Evolutionary conservation across 2,329 filamentous ascomycete species (phyloP).

Genomic region (Drechmeria coniospora): DNA sequence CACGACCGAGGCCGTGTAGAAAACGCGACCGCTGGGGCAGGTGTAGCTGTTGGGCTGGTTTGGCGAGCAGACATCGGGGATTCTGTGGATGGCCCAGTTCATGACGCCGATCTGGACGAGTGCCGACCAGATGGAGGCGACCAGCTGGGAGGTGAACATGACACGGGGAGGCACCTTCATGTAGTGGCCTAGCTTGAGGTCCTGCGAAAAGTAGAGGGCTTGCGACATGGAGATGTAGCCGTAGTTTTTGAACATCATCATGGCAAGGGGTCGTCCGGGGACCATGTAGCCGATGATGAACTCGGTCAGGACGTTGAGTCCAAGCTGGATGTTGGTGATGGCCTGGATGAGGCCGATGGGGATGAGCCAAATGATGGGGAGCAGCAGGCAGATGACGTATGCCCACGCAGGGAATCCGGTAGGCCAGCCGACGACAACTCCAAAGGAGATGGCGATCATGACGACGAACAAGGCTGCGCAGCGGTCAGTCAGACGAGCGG

Average conservation of each 20-base stretch:
- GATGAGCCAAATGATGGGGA: slow-evolving; percentile 43
- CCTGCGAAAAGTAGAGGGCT: slow-evolving; percentile 48
- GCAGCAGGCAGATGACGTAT: slow-evolving; percentile 38
- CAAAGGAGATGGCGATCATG: slow-evolving; percentile 40
- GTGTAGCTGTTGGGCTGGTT: slow-evolving; percentile 40
- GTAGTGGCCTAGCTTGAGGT: slow-evolving; percentile 54
- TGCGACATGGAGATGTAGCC: slow-evolving; percentile 54
- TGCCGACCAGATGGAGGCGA: slow-evolving; percentile 45
- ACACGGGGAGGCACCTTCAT: slow-evolving; percentile 49
- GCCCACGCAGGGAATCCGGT: slow-evolving; percentile 44
- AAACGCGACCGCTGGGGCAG: slow-evolving; percentile 37
- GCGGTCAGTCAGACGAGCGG: background rate
- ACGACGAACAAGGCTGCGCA: slow-evolving; percentile 27
- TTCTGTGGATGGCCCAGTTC: slow-evolving; percentile 49
- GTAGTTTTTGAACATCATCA: slow-evolving; percentile 70
- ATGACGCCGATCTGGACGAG: slow-evolving; percentile 48
- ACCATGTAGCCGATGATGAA: slow-evolving; percentile 61
- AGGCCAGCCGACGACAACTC: slow-evolving; percentile 37
- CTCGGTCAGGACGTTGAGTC: slow-evolving; percentile 57
- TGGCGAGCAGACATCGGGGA: slow-evolving; percentile 43
- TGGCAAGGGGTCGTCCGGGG: slow-evolving; percentile 52
- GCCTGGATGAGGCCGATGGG: slow-evolving; percentile 47
- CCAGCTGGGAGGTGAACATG: slow-evolving; percentile 44
- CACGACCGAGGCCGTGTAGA: slow-evolving; percentile 55
- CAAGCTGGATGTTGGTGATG: slow-evolving; percentile 46